A percentile compares a stretch with the other conserved stretches of the same genome.
Conservation (phyloP, 345 rosid genomes). For the Salix koriyanagi region DNA sequence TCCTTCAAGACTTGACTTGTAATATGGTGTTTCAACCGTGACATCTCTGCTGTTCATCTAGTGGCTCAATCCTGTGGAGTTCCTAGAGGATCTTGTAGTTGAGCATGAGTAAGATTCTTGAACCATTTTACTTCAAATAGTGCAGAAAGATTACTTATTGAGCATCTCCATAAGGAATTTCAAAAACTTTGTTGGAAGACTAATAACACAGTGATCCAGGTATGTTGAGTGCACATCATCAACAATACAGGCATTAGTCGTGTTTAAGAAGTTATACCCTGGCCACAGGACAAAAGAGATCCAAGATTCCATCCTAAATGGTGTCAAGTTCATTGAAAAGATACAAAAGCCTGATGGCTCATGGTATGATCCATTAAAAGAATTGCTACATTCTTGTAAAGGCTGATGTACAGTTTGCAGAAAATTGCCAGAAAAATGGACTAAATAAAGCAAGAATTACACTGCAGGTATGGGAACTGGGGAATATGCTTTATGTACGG, state of each 20-base stretch:
- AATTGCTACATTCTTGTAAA: too few relatives aligned
- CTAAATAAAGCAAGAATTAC: background rate
- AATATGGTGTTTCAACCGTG: background rate
- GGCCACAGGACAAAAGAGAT: constrained; percentile 18
- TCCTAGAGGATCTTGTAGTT: constrained; percentile 13
- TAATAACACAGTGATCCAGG: background rate
- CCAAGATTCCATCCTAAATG: constrained; percentile 10
- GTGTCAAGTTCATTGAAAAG: constrained; percentile 7
- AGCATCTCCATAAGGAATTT: too few relatives aligned
- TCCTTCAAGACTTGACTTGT: background rate
- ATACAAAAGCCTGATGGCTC: constrained; percentile 20
- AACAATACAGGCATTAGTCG: constrained; percentile 9
- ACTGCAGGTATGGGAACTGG: constrained; percentile 27
- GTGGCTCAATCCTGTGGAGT: constrained; percentile 25
- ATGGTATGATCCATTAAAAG: constrained; percentile 10
- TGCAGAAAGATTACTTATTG: too few relatives aligned
- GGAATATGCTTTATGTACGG: constrained; percentile 25
- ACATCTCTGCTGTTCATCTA: background rate
- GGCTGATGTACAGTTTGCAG: background rate
- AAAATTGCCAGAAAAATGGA: background rate
- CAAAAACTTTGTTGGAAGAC: too few relatives aligned
- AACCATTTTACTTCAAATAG: background rate
- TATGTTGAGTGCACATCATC: constrained; percentile 26
- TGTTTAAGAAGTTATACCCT: constrained; percentile 19
- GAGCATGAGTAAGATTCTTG: constrained; percentile 20